Evolutionary conservation across 192 early-diverging fungal genomes (phyloP), one percentile per base, ranked within the genome.

Genomic region (Backusella tuberculispora): DNA sequence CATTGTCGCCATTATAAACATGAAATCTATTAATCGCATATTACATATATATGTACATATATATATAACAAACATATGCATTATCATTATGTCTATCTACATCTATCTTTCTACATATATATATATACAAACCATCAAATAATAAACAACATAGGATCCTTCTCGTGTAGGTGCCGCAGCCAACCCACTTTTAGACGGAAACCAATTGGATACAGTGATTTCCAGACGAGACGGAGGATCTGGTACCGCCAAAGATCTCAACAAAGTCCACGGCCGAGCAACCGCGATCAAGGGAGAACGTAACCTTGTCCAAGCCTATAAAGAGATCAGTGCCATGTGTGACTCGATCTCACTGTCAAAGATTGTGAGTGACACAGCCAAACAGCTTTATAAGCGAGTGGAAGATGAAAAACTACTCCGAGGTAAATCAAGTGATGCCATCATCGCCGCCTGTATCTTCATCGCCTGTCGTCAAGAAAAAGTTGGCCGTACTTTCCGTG

Each of bases 361-460:
- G 72, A 48, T 89, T 4, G 91, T 96, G 9, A 83, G 84, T 34
- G 91, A 94, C 74, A 86, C 92, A 6, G 95, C 98, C 3, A 96
- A 96, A 73, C 92, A 95, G 74, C 77, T 96, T n/a, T 99, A 91
- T 77, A 93, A 91, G 77, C 86, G 86, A 44, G 94, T 92, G 3
- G 95, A 96, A 74, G 90, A 94, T 46, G 90, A 94, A 38, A 95
- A 94, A 69, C 65, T 93, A 40, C 79, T 96, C 24, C 88, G 90
- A 13, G 94, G 95, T 42, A 97, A 96, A 81, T 88, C 85, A 15
- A 88, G 86, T 19, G 93, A 96, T 41, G 90, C 92, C 37, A 90
- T 97, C 65, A 91, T 93, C 67, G 97, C 96, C 3, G 93, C 94
- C 0, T 98, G 95, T 74, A 95, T 98, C 70, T 98, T 93, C 75